Percentiles rank a stretch among this genome's conserved stretches.
Conservation (phyloP, 2,329 filamentous ascomycete species). For the Cytospora mali region DNA sequence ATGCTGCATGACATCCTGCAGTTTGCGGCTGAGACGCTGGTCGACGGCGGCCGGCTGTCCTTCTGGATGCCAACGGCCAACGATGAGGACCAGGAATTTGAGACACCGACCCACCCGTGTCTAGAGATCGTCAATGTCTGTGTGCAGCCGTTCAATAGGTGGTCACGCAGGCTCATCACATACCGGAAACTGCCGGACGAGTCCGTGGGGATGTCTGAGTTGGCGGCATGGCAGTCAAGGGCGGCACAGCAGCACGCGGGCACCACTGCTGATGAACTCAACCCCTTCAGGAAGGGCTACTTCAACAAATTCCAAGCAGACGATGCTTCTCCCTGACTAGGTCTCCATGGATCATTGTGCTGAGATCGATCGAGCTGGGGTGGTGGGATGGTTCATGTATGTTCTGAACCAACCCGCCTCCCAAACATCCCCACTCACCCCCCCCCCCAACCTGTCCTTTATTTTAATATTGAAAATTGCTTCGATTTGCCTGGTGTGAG, state of each 20-base stretch:
- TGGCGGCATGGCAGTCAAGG: constrained; percentile 39
- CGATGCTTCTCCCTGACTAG: constrained; percentile 24
- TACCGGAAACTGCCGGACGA: constrained; percentile 72
- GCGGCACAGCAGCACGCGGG: constrained; percentile 41
- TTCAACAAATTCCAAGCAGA: constrained; percentile 56
- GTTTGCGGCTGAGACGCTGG: constrained; percentile 76
- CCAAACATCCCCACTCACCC: neutral
- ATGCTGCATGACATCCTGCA: constrained; percentile 89
- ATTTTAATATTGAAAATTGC: neutral
- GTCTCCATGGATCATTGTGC: neutral
- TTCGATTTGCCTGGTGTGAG: neutral
- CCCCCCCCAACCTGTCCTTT: too few species aligned
- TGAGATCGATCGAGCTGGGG: neutral
- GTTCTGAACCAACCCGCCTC: neutral
- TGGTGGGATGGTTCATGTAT: constrained; percentile 1
- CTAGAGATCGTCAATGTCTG: constrained; percentile 76
- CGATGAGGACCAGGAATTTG: constrained; percentile 74
- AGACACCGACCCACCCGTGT: constrained; percentile 74
- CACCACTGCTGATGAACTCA: constrained; percentile 60
- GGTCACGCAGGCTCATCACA: constrained; percentile 86
- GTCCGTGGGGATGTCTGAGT: constrained; percentile 50
- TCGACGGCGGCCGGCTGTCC: constrained; percentile 76
- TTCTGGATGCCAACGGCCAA: constrained; percentile 98
- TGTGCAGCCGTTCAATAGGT: constrained; percentile 87
- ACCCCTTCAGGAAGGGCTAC: constrained; percentile 62